Base-by-base conservation (phyloP, 208 protist genomes). In the Leishmania lainsoni region DNA sequence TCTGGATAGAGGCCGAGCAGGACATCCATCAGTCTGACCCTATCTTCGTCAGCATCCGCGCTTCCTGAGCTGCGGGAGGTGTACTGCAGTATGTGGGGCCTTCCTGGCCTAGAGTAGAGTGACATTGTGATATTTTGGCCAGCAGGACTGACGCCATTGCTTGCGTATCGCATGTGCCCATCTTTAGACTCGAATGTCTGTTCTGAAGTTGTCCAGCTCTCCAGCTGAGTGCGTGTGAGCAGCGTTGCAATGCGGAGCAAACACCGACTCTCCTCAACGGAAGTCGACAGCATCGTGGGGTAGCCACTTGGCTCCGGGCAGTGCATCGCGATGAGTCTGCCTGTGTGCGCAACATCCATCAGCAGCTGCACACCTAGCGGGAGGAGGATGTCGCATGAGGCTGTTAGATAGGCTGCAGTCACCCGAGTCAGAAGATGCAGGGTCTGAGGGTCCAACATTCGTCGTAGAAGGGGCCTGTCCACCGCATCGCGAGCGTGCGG, bases 211-310 rank as follows among this genome's bases (percentile, higher is more conserved):
- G 45, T n/a, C 69, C 69, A 32, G 26, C 12, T 45, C 74, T 51
- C 74, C 5, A 48, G 39, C 52, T 77, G 74, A 35, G 35, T 66
- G 17, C n/a, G 10, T 3, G 35, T 59, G 1, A 77, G 54, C 20
- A 65, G 17, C 56, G 80, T 70, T 2, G 83, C 76, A 52, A 87
- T 78, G 12, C 51, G 58, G 0, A 87, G 80, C 59, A 87, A 78
- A 63, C 66, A 78, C 20, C 63, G 73, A 49, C 71, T 77, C 56
- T 79, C 77, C 59, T 77, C 66, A 39, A 76, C 71, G 6, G 59
- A 77, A 22, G 52, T 65, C 16, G 54, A 39, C 45, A 4, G 54
- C 52, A 39, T 9, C 5, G 76, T 73, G 10, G 81, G n/a, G 32
- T 59, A 49, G 17, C 22, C 54, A 56, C 32, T 58, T 29, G 54